A percentile compares a stretch with the other conserved stretches of the same genome.
Conservation (phyloP, 2,329 filamentous ascomycete genomes). For the Conoideocrella luteorostrata region DNA sequence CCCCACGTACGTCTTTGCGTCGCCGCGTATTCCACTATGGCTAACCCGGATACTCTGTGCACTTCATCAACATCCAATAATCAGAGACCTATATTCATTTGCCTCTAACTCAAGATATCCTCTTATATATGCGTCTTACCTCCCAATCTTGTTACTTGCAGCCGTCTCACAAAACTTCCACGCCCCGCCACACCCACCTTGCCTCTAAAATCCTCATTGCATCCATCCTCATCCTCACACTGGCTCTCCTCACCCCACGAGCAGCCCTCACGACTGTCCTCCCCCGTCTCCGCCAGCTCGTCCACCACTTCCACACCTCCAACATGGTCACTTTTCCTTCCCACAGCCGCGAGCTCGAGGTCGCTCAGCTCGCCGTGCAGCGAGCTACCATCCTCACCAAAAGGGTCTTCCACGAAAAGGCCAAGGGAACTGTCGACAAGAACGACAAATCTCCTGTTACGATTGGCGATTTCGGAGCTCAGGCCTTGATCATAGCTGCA, state of each 20-base stretch:
- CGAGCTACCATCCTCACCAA: constrained; percentile 55
- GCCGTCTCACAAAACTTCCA: no score
- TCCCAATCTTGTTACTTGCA: no score
- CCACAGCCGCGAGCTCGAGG: constrained; percentile 72
- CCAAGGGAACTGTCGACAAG: constrained; percentile 86
- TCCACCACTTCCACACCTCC: constrained; percentile 13
- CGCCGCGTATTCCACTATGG: no score
- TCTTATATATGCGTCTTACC: no score
- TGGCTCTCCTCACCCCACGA: constrained; percentile 20
- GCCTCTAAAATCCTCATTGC: no score
- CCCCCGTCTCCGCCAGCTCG: constrained; percentile 17
- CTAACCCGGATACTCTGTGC: no score
- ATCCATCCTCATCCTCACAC: no score
- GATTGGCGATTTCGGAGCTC: constrained; percentile 95
- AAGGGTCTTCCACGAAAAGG: constrained; percentile 65
- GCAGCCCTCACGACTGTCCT: constrained; percentile 14
- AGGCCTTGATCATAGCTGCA: constrained; percentile 90
- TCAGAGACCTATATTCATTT: no score
- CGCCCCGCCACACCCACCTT: no score
- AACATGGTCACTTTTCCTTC: constrained; percentile 29
- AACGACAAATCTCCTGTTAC: constrained; percentile 95
- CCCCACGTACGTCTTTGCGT: no score
- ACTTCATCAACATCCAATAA: no score
- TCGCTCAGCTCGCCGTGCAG: constrained; percentile 85
- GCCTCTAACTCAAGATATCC: no score